These are phyloP conservation scores for Neofusicoccum parvum DNA, from an alignment of 2,329 filamentous ascomycete species.

Conservation along the genomic window DNA sequence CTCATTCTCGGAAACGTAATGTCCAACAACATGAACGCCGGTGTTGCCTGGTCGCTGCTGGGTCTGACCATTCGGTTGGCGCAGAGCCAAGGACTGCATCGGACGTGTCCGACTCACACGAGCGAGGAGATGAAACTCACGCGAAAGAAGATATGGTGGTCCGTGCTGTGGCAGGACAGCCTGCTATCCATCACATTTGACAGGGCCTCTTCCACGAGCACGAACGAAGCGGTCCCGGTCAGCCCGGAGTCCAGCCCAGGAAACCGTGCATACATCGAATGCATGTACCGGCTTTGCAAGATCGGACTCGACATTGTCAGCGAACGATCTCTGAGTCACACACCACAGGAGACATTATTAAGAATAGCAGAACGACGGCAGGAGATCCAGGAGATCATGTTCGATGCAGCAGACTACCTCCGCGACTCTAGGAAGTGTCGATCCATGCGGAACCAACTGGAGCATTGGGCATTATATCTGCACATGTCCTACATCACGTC, in stretches of 20 bases:
- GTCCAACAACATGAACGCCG: slow-evolving; percentile 66
- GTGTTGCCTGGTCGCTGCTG: slow-evolving; percentile 63
- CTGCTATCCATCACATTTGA: slow-evolving; percentile 66
- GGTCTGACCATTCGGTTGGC: slow-evolving; percentile 63
- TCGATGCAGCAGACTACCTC: slow-evolving; percentile 60
- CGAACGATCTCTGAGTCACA: slow-evolving; percentile 53
- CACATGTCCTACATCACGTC: slow-evolving; percentile 65
- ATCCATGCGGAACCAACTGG: slow-evolving; percentile 56
- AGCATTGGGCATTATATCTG: slow-evolving; percentile 62
- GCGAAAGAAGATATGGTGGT: slow-evolving; percentile 55
- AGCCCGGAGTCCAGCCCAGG: slow-evolving; percentile 48
- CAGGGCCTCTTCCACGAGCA: slow-evolving; percentile 58
- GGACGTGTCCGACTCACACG: slow-evolving; percentile 58
- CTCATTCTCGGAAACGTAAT: slow-evolving; percentile 64
- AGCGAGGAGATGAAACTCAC: slow-evolving; percentile 46
- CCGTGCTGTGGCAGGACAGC: slow-evolving; percentile 66
- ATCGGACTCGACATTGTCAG: slow-evolving; percentile 63
- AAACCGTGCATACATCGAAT: slow-evolving; percentile 59
- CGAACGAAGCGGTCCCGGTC: slow-evolving; percentile 48
- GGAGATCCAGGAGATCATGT: slow-evolving; percentile 58
- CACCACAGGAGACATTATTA: slow-evolving; percentile 55
- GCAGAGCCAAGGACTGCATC: slow-evolving; percentile 62
- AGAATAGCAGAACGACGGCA: slow-evolving; percentile 60
- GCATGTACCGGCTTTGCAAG: slow-evolving; percentile 58
- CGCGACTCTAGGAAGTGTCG: slow-evolving; percentile 55